phyloP scores from a whole-genome alignment of 768 basidiomycete species.

The Daedaleopsis sinensis region DNA sequence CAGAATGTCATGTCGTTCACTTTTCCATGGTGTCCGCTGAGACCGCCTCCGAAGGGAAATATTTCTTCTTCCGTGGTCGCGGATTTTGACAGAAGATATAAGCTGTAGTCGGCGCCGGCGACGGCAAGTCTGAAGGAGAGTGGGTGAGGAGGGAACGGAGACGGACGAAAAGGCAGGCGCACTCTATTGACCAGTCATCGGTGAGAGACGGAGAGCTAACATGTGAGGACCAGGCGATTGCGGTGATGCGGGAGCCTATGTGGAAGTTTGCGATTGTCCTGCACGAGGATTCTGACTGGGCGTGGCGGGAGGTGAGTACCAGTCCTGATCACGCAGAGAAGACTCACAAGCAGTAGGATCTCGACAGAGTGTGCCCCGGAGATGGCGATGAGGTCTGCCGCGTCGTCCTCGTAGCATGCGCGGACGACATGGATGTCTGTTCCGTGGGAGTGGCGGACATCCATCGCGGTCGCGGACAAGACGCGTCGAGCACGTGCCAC shows the following conservation, averaged over 20 bases:
- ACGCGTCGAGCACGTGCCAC: conserved; percentile 18
- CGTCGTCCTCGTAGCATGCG: conserved; percentile 66
- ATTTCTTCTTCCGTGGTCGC: conserved; percentile 50
- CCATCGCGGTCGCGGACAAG: conserved; percentile 42
- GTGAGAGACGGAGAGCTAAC: conserved; percentile 66
- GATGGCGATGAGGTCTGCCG: conserved; percentile 68
- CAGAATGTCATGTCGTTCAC: conserved; percentile 82
- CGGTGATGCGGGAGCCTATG: conserved; percentile 69
- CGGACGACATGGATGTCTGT: conserved; percentile 64
- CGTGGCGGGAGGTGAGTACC: conserved; percentile 5
- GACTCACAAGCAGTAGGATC: conserved; percentile 63
- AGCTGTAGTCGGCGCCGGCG: conserved; percentile 68
- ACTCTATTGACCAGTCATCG: conserved; percentile 78
- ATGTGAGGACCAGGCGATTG: conserved; percentile 78
- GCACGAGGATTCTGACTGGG: conserved; percentile 46
- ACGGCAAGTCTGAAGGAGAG: conserved; percentile 57
- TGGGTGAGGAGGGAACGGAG: conserved; percentile 1
- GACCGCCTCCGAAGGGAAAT: conserved; percentile 76
- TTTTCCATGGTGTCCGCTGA: conserved; percentile 80
- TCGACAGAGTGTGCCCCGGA: conserved; percentile 76
- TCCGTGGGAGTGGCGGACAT: conserved; percentile 60
- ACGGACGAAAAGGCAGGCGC: conserved; percentile 16
- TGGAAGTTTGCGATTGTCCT: conserved; percentile 70
- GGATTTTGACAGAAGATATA: conserved; percentile 69
- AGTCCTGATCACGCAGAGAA: neutral